Evolutionary conservation across 352 stramenopile genomes (phyloP), one percentile per base, ranked within the genome.

Genomic region (Globisporangium irregulare): DNA sequence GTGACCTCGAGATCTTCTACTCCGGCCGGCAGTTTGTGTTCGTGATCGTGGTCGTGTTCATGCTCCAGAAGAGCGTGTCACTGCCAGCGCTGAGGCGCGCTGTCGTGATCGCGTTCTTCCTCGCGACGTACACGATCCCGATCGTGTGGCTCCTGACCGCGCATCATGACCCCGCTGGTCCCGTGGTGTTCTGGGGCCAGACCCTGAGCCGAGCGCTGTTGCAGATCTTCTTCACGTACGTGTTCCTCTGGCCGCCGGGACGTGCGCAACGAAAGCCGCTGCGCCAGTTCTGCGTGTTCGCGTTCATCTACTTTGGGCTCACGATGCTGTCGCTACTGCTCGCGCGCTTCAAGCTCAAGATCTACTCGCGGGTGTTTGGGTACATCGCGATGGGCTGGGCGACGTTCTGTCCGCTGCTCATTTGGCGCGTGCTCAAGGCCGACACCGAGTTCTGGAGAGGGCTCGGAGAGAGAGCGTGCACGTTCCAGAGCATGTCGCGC

Each of bases 391-490:
- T 69, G 15, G 62, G 22, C 14, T 87, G 75, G 75, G 69, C 59
- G 5, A 79, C 78, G 0, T 24, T 73, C 22, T 72, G 59, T 24
- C 80, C 76, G 3, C 54, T 80, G 25, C 74, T 86, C 6, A 82
- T 82, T 27, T 92, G 73, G 84, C 77, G 57, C 22, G 72, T 85
- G 56, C 73, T 86, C 12, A 74, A 77, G 22, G 82, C 79, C 7
- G 82, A 89, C 51, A 89, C 81, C 0, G 70, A 80, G 55, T 77
- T 87, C 46, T 85, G 73, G 71, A 70, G 75, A 25, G 77, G 82
- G 0, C 66, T 87, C 55, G 77, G 76, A 1, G 55, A 84, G 36
- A 69, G 76, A 4, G 77, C 73, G n/a, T 83, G 72, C 34, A 54
- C 51, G 27, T 62, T 86, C 8, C 78, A 84, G 9, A 62, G 50